Evolutionary conservation across 2,329 filamentous ascomycete species (phyloP).

Genomic region (Alternaria burnsii): DNA sequence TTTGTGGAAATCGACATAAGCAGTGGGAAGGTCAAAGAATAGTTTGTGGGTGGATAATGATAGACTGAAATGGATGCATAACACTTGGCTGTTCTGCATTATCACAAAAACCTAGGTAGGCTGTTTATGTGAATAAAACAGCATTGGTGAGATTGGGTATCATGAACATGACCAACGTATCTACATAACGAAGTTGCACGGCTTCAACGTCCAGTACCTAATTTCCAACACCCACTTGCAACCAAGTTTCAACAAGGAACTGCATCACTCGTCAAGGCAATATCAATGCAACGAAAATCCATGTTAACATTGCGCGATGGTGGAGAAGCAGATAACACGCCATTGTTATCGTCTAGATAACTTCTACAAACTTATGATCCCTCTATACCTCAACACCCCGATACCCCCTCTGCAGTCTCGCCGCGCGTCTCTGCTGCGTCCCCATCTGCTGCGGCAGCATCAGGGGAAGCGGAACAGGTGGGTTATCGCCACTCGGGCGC

Average conservation of each 20-base stretch:
- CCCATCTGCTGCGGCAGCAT: not conserved
- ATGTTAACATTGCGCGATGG: not conserved
- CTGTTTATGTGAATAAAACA: not conserved
- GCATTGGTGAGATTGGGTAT: not conserved
- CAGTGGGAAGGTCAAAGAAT: not conserved
- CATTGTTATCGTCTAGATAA: not conserved
- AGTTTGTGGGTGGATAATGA: not conserved
- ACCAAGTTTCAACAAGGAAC: not conserved
- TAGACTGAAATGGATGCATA: not conserved
- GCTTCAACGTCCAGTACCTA: not conserved
- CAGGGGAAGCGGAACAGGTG: not conserved
- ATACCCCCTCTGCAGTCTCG: not conserved
- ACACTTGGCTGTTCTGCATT: not conserved
- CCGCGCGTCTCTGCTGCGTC: not conserved
- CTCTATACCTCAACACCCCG: not conserved
- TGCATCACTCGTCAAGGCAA: not conserved
- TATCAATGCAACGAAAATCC: not conserved
- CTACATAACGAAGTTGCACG: not conserved
- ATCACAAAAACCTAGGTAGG: not conserved
- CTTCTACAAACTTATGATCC: not conserved
- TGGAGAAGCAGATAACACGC: not conserved
- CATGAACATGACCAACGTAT: not conserved
- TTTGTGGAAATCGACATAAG: not conserved
- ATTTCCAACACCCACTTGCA: not conserved
- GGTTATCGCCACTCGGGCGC: not conserved